Evolutionary conservation across 2,329 filamentous ascomycete genomes (phyloP), one percentile per base, ranked within the genome.

Genomic region (Harringtonia aguacate): DNA sequence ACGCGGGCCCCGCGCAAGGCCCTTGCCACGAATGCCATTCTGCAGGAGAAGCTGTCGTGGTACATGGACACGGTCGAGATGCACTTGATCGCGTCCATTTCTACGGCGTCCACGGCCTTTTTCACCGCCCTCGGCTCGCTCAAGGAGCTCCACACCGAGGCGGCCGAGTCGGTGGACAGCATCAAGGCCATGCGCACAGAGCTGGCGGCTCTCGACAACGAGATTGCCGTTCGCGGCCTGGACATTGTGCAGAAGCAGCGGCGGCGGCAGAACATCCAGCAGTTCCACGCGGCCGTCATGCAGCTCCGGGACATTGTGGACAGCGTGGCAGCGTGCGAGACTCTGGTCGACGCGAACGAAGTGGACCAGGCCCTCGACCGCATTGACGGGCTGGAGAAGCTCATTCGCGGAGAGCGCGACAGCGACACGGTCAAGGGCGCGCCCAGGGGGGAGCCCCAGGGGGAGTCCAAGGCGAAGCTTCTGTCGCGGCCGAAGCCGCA

Each of bases 11-110:
- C 84, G 9, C 77, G 90, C 48, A 97, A 95, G 60, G 85, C 86
- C 1, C 69, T 98, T 24, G 90, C 90, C 8, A 95, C 89, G 0
- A 98, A 98, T 63, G 92, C 92, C 0, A 98, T 98, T 46, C 63
- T 98, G 30, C 92, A 98, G 60, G 92, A 98, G 63, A 98, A 98
- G 63, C 70, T 98, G 13, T 97, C 92, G 0, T 98, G 92, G 92
- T 98, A 98, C 61, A 95, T 98, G 88, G 92, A 98, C 60, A 98
- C 92, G 0, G 88, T 98, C 20, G 92, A 98, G 60, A 87, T 98
- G 44, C 92, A 98, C 59, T 70, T 98, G 8, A 95, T 98, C 54
- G 87, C 86, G 28, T 95, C 89, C 0, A 98, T 98, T 50, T 97
- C 90, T 3, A 88, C 86, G 0, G 92, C 92, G 1, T 97, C 92